Base-by-base conservation (phyloP, 495 filamentous ascomycete genomes). In the Astrothelium subdiscretum region DNA sequence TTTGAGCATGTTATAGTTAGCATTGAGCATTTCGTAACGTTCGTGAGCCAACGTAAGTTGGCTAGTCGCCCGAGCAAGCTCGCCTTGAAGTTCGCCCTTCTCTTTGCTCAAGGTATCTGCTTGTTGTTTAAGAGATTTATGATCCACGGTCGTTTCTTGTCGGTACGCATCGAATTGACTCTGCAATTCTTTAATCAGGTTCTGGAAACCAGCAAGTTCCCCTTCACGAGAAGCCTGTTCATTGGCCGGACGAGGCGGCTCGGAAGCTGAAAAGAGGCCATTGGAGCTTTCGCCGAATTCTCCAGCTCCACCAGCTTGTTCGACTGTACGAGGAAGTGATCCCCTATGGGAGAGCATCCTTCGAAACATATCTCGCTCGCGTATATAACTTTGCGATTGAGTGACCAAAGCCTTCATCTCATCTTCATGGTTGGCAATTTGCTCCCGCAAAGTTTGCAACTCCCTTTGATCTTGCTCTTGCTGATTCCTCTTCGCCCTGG, bases 301-400 rank as follows among this genome's bases (percentile, higher is more conserved):
- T 62, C 31, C 24, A 32, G 27, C 40, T 77, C 27, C 82, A 85
- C 24, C 78, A 76, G 57, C 81, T 29, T 54, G 74, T 68, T 94
- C 88, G 4, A 79, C 76, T 6, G 80, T 74, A 18, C 77, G 73
- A 11, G 79, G 80, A 32, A 85, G 77, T 66, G 90, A 87, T 11
- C 85, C 86, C 62, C 84, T 80, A 62, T 87, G 82, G 62, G 90
- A 85, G 15, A 96, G 82, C 84, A 97, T 94, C 43, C 90, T 89
- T 31, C 91, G 84, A 85, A 96, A 97, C 81, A 96, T 97, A 68
- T 99, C 92, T 35, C 94, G 84, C 75, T 99, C 94, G 70, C 89
- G 89, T 57, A 92, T 88, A 66, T 95, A 95, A 73, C 90, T 95
- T 77, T 96, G 87, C 32, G 89, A 87, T 64, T 89, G 86, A 6